A percentile compares a stretch with the other conserved stretches of the same genome.
phyloP scores from a whole-genome alignment of 1,284 basidiomycete genomes.

The Omphalotus olearius region DNA sequence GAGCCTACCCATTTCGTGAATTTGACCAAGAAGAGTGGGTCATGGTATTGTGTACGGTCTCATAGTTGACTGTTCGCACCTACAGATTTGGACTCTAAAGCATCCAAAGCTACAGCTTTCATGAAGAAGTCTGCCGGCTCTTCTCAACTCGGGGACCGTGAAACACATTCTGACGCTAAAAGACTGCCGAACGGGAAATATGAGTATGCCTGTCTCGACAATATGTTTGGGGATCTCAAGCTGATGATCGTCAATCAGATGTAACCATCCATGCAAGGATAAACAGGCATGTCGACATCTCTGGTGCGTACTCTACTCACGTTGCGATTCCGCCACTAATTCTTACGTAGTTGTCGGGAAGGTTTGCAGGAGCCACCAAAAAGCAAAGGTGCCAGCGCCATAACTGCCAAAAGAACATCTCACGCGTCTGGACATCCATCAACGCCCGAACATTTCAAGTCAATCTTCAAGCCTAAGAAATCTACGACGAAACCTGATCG shows the following conservation, averaged over 20 bases:
- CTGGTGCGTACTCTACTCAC: constrained; percentile 44
- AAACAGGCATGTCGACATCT: constrained; percentile 69
- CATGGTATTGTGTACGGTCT: not conserved
- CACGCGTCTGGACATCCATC: constrained; percentile 1
- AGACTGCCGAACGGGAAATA: constrained; percentile 32
- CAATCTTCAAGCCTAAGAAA: constrained; percentile 13
- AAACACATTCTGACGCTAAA: constrained; percentile 13
- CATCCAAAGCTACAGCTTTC: not conserved
- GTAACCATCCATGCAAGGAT: constrained; percentile 77
- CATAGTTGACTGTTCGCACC: not conserved
- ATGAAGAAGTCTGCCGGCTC: not conserved
- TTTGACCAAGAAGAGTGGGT: constrained; percentile 25
- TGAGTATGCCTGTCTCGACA: constrained; percentile 34
- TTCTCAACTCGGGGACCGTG: no score
- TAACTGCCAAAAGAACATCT: constrained; percentile 10
- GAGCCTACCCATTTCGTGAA: constrained; percentile 25
- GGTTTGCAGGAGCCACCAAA: constrained; percentile 55
- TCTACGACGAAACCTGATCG: constrained; percentile 22
- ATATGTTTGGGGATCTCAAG: not conserved
- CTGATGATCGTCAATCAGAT: constrained; percentile 36
- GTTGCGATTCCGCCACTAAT: constrained; percentile 4
- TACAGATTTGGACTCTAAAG: not conserved
- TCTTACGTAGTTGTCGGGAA: constrained; percentile 57
- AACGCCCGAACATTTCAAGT: not conserved
- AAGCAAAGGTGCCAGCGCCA: constrained; percentile 23